A percentile compares a stretch with the other conserved stretches of the same genome.
These are phyloP conservation scores for Prillingera fragicola DNA, from an alignment of 1,284 basidiomycete genomes.

Conservation along the genomic window DNA sequence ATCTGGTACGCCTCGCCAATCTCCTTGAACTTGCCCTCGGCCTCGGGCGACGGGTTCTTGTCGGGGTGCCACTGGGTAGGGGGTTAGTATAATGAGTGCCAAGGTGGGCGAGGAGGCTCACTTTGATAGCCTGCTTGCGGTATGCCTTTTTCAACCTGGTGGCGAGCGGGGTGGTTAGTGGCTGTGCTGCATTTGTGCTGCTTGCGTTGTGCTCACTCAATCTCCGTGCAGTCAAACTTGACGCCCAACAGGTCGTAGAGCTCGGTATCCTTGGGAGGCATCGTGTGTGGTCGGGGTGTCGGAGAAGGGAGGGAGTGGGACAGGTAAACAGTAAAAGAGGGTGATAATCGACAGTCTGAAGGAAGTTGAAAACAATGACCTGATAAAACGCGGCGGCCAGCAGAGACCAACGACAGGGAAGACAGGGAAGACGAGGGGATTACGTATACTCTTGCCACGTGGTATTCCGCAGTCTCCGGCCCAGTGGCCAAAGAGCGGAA, in stretches of 20 bases:
- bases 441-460: too few species aligned
- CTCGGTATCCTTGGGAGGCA: constrained; percentile 42
- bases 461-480: too few species aligned
- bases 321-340: background rate
- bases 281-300: constrained; percentile 4
- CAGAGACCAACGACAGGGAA: too few species aligned
- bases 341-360: too few species aligned
- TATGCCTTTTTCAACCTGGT: constrained; percentile 83
- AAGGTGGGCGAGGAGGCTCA: too few species aligned
- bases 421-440: too few species aligned
- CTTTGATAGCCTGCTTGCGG: constrained; percentile 90
- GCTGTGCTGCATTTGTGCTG: background rate
- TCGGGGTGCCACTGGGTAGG: constrained; percentile 77
- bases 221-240: constrained; percentile 40
- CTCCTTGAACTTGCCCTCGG: constrained; percentile 89
- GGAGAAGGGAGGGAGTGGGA: background rate
- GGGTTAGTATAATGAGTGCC: background rate
- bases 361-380: too few species aligned
- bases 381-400: too few species aligned
- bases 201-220: constrained; percentile 32
- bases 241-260: constrained; percentile 47
- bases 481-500: too few species aligned
- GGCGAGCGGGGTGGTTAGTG: constrained; percentile 1
- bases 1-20: constrained; percentile 91
- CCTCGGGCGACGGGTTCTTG: constrained; percentile 81